Evolutionary conservation across 2,329 filamentous ascomycete species (phyloP), one percentile per base, ranked within the genome.

Genomic region (Chaetomiaceae sp.): DNA sequence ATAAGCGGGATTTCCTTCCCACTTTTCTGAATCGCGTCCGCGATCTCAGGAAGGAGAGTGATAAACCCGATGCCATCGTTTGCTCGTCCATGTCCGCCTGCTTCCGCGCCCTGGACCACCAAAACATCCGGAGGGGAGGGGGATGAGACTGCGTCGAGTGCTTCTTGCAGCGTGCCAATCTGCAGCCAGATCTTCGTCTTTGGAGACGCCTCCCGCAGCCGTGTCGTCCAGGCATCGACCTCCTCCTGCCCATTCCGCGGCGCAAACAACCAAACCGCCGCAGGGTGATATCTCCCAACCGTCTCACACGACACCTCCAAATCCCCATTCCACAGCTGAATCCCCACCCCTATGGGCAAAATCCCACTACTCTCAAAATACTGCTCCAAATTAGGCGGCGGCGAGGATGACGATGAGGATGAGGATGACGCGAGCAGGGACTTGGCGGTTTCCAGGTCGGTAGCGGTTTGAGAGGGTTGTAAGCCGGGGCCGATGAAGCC

Each of bases 181-280:
- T 82, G 79, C 5, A 79, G 66, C 79, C 77, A 81, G 23, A 81
- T 69, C 58, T 76, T 71, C 1, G 72, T 80, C 25, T 63, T 64
- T 0, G 66, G 65, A 11, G 66, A 72, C 0, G 63, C 70, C 2
- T 64, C 54, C 1, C 78, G 72, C 34, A 82, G 68, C 23, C 62
- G 61, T 7, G 62, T 59, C 0, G 75, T 71, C 79, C 79, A 82
- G 9, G 67, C 59, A n/a, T 72, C 64, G 14, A 73, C 49, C 33
- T 72, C 70, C 4, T 33, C 9, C 47, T 72, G 71, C 0, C 71
- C 71, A 5, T 61, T 53, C 0, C 61, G 55, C 0, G 77, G 71
- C 0, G 75, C 74, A 51, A 76, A 80, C 1, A 80, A 65, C 77
- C 77, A 80, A 2, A 68, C 71, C 1, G 73, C 76, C 56, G 64